Percentiles rank a stretch among this genome's conserved stretches.
Evolutionary conservation across 2,329 filamentous ascomycete genomes (phyloP).

Genomic region (Escovopsis sp.): DNA sequence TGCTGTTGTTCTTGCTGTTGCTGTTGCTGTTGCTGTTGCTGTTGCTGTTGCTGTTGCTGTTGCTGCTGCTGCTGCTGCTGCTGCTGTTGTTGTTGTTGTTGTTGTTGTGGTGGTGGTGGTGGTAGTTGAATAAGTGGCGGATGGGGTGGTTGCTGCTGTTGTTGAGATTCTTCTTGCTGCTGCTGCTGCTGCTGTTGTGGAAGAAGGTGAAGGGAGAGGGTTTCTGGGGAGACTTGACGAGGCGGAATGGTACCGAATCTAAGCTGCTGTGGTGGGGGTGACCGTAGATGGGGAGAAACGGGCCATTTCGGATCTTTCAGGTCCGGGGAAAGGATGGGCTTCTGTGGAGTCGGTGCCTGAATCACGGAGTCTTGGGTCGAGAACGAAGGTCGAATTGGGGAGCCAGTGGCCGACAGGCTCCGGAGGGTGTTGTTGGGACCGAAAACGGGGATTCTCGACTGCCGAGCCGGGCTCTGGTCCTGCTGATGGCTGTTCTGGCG

Average conservation of each 20-base stretch:
- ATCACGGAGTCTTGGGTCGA: slow-evolving; percentile 43
- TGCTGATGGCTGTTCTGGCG: slow-evolving; percentile 47
- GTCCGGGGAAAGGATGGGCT: slow-evolving; percentile 36
- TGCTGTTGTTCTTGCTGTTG: slow-evolving; percentile 13
- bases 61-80: too few relatives aligned
- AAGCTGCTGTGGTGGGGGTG: slow-evolving; percentile 49
- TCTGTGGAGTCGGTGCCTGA: slow-evolving; percentile 50
- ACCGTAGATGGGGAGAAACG: slow-evolving; percentile 60
- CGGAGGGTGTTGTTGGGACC: slow-evolving; percentile 50
- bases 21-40: too few relatives aligned
- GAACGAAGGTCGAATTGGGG: slow-evolving; percentile 46
- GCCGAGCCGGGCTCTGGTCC: slow-evolving; percentile 48
- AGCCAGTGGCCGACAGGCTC: slow-evolving; percentile 52
- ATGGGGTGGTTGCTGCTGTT: too few relatives aligned
- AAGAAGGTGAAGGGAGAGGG: slow-evolving; percentile 34
- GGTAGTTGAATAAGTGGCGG: too few relatives aligned
- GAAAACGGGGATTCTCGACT: slow-evolving; percentile 29
- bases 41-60: too few relatives aligned
- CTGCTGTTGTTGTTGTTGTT: too few relatives aligned
- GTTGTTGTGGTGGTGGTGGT: too few relatives aligned
- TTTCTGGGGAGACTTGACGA: slow-evolving; percentile 34
- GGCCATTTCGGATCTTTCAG: slow-evolving; percentile 56
- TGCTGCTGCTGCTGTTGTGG: too few relatives aligned
- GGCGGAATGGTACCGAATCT: slow-evolving; percentile 29
- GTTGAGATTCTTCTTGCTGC: too few relatives aligned